Conservation (phyloP, 805 yeast species). For the Metschnikowia lachancei region DNA sequence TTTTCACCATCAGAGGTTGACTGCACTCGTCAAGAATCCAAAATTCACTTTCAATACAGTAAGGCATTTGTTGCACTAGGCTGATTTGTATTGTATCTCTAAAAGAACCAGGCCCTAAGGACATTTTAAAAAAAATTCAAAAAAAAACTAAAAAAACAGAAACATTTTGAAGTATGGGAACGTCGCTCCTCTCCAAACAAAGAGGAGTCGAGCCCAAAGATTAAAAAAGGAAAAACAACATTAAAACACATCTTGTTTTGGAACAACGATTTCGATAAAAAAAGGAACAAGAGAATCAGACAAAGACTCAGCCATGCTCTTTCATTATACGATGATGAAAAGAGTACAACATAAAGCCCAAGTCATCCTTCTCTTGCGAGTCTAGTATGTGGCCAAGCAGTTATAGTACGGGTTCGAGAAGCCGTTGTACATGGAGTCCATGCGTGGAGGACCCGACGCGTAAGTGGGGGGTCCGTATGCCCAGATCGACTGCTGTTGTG, state of each 20-base stretch:
- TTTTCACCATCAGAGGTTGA: too few species aligned
- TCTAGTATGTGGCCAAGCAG: conserved; percentile 21
- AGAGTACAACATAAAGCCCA: background rate
- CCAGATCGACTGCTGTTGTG: conserved; percentile 26
- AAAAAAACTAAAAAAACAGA: background rate
- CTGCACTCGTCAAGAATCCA: background rate
- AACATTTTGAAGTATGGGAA: background rate
- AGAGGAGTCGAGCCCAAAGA: background rate
- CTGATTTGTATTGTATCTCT: conserved; percentile 2
- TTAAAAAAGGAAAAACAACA: too few species aligned
- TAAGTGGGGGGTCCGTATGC: conserved; percentile 20
- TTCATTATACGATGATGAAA: background rate
- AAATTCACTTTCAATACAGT: background rate
- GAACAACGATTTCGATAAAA: too few species aligned
- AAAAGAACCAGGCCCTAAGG: background rate
- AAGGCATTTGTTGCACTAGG: background rate
- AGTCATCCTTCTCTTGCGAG: background rate
- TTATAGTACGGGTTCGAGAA: conserved; percentile 39
- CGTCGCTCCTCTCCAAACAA: background rate
- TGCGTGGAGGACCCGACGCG: conserved; percentile 18
- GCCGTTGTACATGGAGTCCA: conserved; percentile 20
- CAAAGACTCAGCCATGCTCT: too few species aligned
- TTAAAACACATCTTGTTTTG: too few species aligned
- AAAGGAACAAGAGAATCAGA: too few species aligned
- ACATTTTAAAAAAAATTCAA: background rate